These are phyloP conservation scores for Zostera marina DNA, from an alignment of 116 monocot genomes.

Conservation along the genomic window DNA sequence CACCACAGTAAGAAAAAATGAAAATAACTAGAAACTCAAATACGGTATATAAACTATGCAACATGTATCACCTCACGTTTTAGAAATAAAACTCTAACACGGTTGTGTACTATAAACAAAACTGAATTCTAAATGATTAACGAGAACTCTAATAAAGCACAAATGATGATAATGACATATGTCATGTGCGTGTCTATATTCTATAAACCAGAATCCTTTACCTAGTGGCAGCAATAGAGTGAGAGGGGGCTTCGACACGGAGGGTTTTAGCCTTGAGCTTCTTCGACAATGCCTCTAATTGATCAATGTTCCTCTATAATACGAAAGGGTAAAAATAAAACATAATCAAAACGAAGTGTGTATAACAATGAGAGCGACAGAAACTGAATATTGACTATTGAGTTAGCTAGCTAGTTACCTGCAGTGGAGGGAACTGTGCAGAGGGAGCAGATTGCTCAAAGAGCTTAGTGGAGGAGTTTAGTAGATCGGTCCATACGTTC, in stretches of 20 bases:
- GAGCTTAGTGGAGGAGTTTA: conserved; percentile 85
- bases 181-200: neutral
- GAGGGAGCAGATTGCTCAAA: conserved; percentile 75
- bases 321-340: conserved; percentile 1
- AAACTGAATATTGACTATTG: neutral
- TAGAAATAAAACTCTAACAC: neutral
- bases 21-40: too few species aligned
- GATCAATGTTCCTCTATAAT: conserved; percentile 78
- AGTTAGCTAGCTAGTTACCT: conserved; percentile 27
- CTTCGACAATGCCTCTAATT: conserved; percentile 76
- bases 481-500: conserved; percentile 74
- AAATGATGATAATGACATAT: neutral
- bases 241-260: conserved; percentile 47
- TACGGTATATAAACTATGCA: too few species aligned
- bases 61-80: too few species aligned
- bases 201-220: neutral
- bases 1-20: too few species aligned
- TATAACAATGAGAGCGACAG: neutral
- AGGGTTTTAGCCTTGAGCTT: conserved; percentile 84
- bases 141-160: neutral
- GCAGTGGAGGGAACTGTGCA: conserved; percentile 79
- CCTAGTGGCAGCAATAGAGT: conserved; percentile 88
- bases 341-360: neutral
- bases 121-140: too few species aligned
- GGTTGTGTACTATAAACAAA: too few species aligned